Base-by-base conservation (phyloP, 2,329 filamentous ascomycete genomes). In the Leptographium radiaticola region DNA sequence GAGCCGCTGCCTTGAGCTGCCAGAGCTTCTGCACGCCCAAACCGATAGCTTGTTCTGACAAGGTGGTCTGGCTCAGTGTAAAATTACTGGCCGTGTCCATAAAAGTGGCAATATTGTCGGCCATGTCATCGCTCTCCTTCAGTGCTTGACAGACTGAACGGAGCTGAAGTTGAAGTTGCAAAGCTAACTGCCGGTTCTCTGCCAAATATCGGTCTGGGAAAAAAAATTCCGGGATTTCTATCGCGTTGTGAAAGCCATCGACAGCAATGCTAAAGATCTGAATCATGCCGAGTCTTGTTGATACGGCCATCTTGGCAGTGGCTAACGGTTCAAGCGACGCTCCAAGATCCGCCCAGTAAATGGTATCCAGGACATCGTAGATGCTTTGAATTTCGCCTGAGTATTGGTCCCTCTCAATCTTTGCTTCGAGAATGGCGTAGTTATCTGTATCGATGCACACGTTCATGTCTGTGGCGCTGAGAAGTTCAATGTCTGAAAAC, bases 381-480 rank as follows among this genome's bases (percentile, higher is more conserved):
- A 68, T 60, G 42, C 65, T 67, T 7, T 72, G 71, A 25, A 53
- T 5, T 2, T 94, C 81, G 60, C 91, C 79, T 67, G 94, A 93
- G 5, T 89, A 87, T 57, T 87, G 83, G 69, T 93, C 93, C 69
- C 91, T 84, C 6, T 84, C 79, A n/a, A 94, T 42, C 18, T 51
- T 56, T 6, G 59, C 55, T 10, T 61, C 59, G n/a, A 63, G 53
- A 10, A 63, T 53, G 1, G 52, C 61, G 30, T 60, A 62, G 15
- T 34, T 38, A 16, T 55, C 53, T 1, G 39, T 36, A 3, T 42
- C 31, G 10, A 15, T 8, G 2, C 20, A n/a, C 8, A 40, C 13
- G 33, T 46, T 48, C 9, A 55, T 13, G 4, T 54, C 38, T 6
- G 31, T 15, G 9, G 51, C 15, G 1, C 8, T 25, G 2, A 53